Conservation (phyloP, 441 rosid genomes). For the Corymbia calophylla region DNA sequence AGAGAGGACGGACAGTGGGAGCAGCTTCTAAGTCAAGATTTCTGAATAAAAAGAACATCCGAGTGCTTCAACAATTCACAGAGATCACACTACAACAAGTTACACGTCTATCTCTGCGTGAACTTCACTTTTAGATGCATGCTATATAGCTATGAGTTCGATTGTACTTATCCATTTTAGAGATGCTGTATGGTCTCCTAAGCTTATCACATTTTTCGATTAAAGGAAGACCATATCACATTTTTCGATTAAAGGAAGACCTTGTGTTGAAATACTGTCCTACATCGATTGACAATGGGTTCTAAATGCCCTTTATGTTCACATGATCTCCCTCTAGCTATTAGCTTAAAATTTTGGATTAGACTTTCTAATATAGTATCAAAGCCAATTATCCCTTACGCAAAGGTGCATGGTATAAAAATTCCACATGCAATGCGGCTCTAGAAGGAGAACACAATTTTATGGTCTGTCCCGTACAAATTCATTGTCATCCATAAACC, state of each 20-base stretch:
- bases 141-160: not conserved
- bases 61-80: not conserved
- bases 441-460: not conserved
- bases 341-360: too few relatives aligned
- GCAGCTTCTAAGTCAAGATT: not conserved
- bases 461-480: not conserved
- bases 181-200: too few relatives aligned
- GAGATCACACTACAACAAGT: not conserved
- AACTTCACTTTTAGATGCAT: not conserved
- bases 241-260: too few relatives aligned
- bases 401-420: too few relatives aligned
- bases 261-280: too few relatives aligned
- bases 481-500: not conserved
- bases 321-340: too few relatives aligned
- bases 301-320: too few relatives aligned
- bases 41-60: not conserved
- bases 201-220: not conserved
- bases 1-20: not conserved
- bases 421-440: not conserved
- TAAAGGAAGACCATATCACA: not conserved
- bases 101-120: not conserved
- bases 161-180: not conserved
- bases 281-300: too few relatives aligned
- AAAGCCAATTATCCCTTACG: too few relatives aligned
- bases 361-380: too few relatives aligned